phyloP scores from a whole-genome alignment of 1,139 yeast genomes.

The Pichia sp. region DNA sequence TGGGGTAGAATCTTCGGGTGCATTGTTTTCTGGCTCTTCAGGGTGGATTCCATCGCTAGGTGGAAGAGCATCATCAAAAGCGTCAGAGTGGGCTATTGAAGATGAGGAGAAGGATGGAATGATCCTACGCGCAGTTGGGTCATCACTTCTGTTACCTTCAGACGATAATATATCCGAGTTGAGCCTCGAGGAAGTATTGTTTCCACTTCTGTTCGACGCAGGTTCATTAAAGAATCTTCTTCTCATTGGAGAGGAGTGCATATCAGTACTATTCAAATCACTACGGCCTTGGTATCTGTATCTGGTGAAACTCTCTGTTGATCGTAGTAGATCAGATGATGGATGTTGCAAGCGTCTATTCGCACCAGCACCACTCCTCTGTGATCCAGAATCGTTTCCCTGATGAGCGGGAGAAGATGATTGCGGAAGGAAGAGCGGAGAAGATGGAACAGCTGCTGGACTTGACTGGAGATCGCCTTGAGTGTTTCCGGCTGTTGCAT shows the following conservation, averaged over 20 bases:
- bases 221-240: conserved; percentile 30
- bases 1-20: conserved; percentile 41
- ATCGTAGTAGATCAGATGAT: conserved; percentile 22
- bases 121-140: conserved; percentile 1
- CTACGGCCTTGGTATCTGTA: conserved; percentile 33
- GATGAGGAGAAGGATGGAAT: conserved; percentile 20
- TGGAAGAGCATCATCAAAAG: too few species aligned
- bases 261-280: conserved; percentile 50
- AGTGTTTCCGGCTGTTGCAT: too few species aligned
- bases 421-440: conserved; percentile 57
- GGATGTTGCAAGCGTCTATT: conserved; percentile 23
- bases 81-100: too few species aligned
- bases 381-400: neutral
- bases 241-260: conserved; percentile 44
- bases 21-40: neutral
- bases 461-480: too few species aligned
- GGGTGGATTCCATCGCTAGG: too few species aligned
- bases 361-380: too few species aligned
- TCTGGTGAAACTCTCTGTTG: conserved; percentile 5
- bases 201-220: too few species aligned
- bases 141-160: conserved; percentile 9
- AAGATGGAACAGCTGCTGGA: conserved; percentile 56
- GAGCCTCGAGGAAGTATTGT: conserved; percentile 19
- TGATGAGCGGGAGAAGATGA: conserved; percentile 17
- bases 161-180: conserved; percentile 18